Evolutionary conservation across 345 rosid species (phyloP).

Genomic region (Cardiospermum halicacabum): DNA sequence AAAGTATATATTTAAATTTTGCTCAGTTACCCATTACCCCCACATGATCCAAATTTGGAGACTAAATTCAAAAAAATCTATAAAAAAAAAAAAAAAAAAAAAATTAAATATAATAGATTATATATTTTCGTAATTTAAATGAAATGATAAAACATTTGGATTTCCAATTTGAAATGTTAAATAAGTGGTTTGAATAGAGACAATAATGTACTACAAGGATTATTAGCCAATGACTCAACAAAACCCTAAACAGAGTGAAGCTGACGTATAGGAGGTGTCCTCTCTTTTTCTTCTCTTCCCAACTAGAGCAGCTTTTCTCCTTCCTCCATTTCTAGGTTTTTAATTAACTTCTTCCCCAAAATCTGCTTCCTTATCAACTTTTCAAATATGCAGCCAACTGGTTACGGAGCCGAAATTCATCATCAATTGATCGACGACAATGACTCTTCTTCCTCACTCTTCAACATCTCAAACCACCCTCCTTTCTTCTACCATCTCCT

Average conservation of each 20-base stretch:
- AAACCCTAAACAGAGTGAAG: conserved; percentile 8
- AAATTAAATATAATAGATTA: too few species aligned
- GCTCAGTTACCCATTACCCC: too few species aligned
- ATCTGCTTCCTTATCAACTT: neutral
- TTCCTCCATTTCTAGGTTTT: neutral
- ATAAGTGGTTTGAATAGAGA: too few species aligned
- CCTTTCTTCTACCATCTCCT: conserved; percentile 1
- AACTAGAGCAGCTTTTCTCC: conserved; percentile 9
- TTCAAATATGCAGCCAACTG: conserved; percentile 20
- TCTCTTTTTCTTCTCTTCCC: too few species aligned
- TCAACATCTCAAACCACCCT: conserved; percentile 19
- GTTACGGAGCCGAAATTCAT: conserved; percentile 13
- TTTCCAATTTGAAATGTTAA: too few species aligned
- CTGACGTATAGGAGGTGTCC: conserved; percentile 3
- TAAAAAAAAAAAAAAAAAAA: too few species aligned
- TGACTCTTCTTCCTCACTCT: conserved; percentile 16
- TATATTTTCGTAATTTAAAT: too few species aligned
- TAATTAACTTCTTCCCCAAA: neutral
- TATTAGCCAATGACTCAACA: neutral
- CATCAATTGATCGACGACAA: conserved; percentile 16
- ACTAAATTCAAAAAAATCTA: too few species aligned
- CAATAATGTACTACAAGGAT: too few species aligned
- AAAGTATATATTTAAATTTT: too few species aligned
- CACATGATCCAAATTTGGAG: too few species aligned
- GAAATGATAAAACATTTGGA: too few species aligned